phyloP scores from a whole-genome alignment of 1,284 basidiomycete genomes.

The Cutaneotrichosporon daszewskae region DNA sequence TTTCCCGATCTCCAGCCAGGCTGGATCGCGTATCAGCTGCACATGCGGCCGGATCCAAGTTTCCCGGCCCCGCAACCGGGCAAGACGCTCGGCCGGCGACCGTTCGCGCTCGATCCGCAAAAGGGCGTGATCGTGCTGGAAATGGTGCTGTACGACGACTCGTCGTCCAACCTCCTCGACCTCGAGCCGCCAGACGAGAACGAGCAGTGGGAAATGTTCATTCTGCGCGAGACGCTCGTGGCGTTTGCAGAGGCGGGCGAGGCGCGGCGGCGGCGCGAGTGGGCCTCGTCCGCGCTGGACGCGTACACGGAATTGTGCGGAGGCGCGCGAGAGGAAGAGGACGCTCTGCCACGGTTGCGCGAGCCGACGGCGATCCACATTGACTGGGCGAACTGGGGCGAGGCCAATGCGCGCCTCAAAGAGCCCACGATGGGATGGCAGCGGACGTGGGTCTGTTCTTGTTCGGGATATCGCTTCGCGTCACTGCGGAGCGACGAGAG shows the following conservation, averaged over 20 bases:
- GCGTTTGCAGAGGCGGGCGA: slow-evolving; percentile 44
- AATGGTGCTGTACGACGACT: slow-evolving; percentile 15
- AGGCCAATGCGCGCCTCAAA: slow-evolving; percentile 29
- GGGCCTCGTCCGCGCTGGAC: background rate
- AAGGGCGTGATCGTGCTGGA: slow-evolving; percentile 43
- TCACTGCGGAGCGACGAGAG: too few relatives aligned
- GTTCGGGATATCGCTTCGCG: slow-evolving; percentile 45
- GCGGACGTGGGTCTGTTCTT: slow-evolving; percentile 42
- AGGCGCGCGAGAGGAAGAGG: too few relatives aligned
- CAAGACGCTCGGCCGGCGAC: slow-evolving; percentile 25
- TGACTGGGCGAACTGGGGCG: slow-evolving; percentile 42
- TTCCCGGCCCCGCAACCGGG: slow-evolving; percentile 23
- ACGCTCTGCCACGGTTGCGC: too few relatives aligned
- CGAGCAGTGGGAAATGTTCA: slow-evolving; percentile 48
- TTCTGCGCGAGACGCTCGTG: slow-evolving; percentile 51
- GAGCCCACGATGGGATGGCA: slow-evolving; percentile 22
- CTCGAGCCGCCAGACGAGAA: background rate
- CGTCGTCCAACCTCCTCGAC: background rate
- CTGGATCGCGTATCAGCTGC: slow-evolving; percentile 35
- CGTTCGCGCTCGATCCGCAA: slow-evolving; percentile 41
- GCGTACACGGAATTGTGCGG: too few relatives aligned
- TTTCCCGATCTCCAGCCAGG: too few relatives aligned
- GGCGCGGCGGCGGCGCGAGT: slow-evolving; percentile 27
- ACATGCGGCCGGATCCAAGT: slow-evolving; percentile 44
- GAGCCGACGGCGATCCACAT: too few relatives aligned